These are phyloP conservation scores for Pneumocystis carinii DNA, from an alignment of 1,139 yeast species.

Conservation along the genomic window DNA sequence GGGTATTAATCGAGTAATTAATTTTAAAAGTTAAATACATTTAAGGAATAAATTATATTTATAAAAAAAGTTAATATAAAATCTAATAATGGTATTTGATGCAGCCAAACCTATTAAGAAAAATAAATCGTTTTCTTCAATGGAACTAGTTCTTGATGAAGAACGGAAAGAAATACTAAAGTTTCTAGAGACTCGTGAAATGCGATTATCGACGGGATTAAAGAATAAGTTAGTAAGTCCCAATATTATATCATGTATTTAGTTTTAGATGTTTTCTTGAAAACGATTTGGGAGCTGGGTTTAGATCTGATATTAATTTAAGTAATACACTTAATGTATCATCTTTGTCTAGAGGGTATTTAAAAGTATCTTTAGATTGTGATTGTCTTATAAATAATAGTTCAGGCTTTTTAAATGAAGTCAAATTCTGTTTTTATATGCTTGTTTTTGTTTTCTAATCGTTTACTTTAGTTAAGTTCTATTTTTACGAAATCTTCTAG, in stretches of 20 bases:
- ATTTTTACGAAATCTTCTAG: background rate
- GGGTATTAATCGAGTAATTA: background rate
- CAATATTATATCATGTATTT: background rate
- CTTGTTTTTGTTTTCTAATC: background rate
- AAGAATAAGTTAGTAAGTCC: conserved; percentile 14
- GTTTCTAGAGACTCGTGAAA: conserved; percentile 17
- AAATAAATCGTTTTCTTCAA: conserved; percentile 24
- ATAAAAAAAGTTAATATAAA: background rate
- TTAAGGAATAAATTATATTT: background rate
- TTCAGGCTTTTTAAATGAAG: background rate
- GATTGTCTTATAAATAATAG: background rate
- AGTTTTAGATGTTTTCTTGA: conserved; percentile 8
- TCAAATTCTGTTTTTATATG: background rate
- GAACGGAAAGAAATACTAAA: conserved; percentile 30
- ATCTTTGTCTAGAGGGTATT: background rate
- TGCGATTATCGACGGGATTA: conserved; percentile 7
- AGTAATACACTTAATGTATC: background rate
- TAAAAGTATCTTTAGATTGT: background rate
- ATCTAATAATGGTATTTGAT: conserved; percentile 3
- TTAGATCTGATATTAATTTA: conserved; percentile 4
- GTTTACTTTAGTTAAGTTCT: background rate
- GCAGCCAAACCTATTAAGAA: conserved; percentile 1
- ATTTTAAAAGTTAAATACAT: background rate
- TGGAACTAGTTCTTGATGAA: conserved; percentile 34
- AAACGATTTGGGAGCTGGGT: conserved; percentile 1